phyloP scores from a whole-genome alignment of 23 red algal species.

The Agarophyton chilense region DNA sequence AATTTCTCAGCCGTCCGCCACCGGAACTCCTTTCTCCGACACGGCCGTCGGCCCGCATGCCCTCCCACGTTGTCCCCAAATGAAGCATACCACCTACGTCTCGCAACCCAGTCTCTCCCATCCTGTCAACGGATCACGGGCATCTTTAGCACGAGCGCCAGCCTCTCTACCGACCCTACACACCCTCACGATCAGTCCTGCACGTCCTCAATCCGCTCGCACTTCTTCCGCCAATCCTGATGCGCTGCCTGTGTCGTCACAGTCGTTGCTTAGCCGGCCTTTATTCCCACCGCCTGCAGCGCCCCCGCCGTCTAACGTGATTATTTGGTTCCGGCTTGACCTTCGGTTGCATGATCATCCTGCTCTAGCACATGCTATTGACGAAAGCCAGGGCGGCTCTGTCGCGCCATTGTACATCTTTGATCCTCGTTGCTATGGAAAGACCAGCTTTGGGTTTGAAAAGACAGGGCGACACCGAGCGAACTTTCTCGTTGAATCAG shows the following conservation, averaged over 20 bases:
- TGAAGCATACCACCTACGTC: constrained; percentile 6
- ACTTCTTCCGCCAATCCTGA: constrained; percentile 22
- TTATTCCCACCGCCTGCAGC: constrained; percentile 29
- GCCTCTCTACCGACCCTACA: background rate
- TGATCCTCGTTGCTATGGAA: constrained; percentile 90
- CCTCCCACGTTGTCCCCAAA: background rate
- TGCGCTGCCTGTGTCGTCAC: constrained; percentile 4
- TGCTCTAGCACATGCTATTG: constrained; percentile 75
- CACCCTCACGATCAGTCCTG: background rate
- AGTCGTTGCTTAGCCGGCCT: background rate
- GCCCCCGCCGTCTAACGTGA: constrained; percentile 19
- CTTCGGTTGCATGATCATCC: constrained; percentile 96
- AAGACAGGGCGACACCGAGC: constrained; percentile 89
- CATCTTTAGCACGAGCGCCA: background rate
- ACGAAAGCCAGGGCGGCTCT: constrained; percentile 42
- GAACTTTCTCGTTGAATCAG: constrained; percentile 87
- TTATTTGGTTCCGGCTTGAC: constrained; percentile 94
- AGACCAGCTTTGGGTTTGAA: constrained; percentile 93
- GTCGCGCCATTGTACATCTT: constrained; percentile 90
- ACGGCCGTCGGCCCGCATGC: background rate
- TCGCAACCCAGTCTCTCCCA: constrained; percentile 10
- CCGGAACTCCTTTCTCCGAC: background rate
- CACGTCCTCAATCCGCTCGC: background rate
- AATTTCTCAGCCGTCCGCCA: background rate
- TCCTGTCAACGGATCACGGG: background rate